Evolutionary conservation across 2,329 filamentous ascomycete species (phyloP).

Genomic region (Phialocephala subalpina): DNA sequence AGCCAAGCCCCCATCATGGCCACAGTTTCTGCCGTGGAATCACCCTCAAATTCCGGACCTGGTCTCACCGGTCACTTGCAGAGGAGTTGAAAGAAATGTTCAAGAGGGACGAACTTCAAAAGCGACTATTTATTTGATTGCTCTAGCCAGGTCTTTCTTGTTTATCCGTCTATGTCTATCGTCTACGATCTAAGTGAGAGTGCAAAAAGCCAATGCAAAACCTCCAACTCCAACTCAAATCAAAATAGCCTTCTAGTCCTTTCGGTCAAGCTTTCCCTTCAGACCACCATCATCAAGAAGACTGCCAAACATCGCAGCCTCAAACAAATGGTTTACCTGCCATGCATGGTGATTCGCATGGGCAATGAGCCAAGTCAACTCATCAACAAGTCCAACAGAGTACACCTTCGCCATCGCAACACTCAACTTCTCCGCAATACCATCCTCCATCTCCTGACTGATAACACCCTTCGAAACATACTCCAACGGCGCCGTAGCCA

Average conservation of each 20-base stretch:
- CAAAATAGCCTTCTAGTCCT: not conserved
- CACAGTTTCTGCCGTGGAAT: no score
- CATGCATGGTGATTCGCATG: conserved; percentile 42
- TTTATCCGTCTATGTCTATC: no score
- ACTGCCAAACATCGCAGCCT: conserved; percentile 36
- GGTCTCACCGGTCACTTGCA: no score
- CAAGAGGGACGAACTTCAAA: no score
- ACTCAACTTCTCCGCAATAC: conserved; percentile 19
- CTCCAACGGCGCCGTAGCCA: conserved; percentile 26
- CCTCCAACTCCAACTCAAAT: no score
- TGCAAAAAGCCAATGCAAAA: no score
- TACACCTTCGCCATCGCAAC: conserved; percentile 33
- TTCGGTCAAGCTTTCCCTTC: conserved; percentile 29
- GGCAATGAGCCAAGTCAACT: conserved; percentile 38
- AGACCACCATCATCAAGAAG: conserved; percentile 31
- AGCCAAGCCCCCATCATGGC: no score
- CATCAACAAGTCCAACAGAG: conserved; percentile 34
- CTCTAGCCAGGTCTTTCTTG: no score
- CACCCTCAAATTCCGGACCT: no score
- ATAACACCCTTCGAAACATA: conserved; percentile 31
- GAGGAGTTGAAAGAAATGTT: no score
- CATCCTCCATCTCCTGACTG: conserved; percentile 24
- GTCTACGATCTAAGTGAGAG: no score
- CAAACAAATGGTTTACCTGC: conserved; percentile 40
- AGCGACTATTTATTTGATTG: no score